Conservation (phyloP, 306 rosid genomes). For the Medicago ruthenica region DNA sequence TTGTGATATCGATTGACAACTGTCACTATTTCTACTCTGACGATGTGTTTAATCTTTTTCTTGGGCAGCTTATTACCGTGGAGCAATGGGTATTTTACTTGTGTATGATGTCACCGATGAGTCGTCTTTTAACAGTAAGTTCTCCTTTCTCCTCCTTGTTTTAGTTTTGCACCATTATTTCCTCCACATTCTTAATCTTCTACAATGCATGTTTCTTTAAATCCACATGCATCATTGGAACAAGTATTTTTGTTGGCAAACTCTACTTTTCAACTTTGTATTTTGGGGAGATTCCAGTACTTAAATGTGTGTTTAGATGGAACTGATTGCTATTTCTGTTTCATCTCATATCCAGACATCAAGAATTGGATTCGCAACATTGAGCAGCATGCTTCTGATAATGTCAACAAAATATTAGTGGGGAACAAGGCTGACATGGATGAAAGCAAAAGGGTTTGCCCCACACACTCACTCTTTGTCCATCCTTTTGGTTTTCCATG, state of each 20-base stretch:
- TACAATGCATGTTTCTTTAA: neutral
- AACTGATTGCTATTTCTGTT: slow-evolving; percentile 40
- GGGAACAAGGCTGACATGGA: slow-evolving; percentile 99
- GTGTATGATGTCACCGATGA: slow-evolving; percentile 97
- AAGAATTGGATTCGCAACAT: slow-evolving; percentile 98
- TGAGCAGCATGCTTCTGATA: slow-evolving; percentile 98
- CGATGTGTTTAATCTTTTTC: slow-evolving; percentile 23
- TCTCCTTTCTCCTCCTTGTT: slow-evolving; percentile 38
- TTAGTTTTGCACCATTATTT: slow-evolving; percentile 3
- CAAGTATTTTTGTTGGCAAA: neutral
- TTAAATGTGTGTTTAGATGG: slow-evolving; percentile 3
- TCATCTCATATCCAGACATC: slow-evolving; percentile 66
- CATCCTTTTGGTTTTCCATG: slow-evolving; percentile 33
- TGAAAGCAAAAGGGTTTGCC: slow-evolving; percentile 94
- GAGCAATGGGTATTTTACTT: slow-evolving; percentile 99
- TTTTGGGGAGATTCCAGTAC: slow-evolving; percentile 34
- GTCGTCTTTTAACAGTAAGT: slow-evolving; percentile 91
- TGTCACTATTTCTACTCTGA: slow-evolving; percentile 10
- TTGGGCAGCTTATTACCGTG: slow-evolving; percentile 87
- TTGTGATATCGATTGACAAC: slow-evolving; percentile 9
- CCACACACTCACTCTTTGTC: slow-evolving; percentile 26
- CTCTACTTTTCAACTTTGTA: slow-evolving; percentile 22
- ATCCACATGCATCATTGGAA: slow-evolving; percentile 10
- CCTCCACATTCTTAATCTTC: neutral
- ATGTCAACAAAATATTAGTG: slow-evolving; percentile 93